phyloP scores from a whole-genome alignment of 73 alveolate species.

The Stentor coeruleus region DNA sequence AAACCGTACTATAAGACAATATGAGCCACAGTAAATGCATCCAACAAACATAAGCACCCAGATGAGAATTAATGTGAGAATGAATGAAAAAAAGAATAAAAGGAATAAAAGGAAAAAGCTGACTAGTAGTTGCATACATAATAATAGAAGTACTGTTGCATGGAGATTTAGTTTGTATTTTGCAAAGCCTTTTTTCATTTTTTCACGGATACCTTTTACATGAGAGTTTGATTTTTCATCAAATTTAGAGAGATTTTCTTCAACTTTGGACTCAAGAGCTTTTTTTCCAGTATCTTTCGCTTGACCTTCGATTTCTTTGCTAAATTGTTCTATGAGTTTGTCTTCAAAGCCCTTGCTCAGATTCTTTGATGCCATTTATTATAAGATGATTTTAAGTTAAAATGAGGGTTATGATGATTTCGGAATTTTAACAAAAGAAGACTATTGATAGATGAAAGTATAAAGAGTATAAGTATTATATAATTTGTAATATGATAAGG shows the following conservation, averaged over 20 bases:
- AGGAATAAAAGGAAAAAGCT: conserved; percentile 3
- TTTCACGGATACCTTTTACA: background rate
- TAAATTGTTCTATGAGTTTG: background rate
- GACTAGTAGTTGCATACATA: background rate
- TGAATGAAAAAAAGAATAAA: background rate
- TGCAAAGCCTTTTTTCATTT: background rate
- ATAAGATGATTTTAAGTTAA: too few relatives aligned
- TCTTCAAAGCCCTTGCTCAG: too few relatives aligned
- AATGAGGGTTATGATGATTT: too few relatives aligned
- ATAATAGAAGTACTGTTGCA: background rate
- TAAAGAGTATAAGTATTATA: too few relatives aligned
- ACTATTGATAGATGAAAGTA: too few relatives aligned
- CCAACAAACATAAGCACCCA: conserved; percentile 3
- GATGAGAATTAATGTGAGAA: background rate
- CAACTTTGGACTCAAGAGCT: background rate
- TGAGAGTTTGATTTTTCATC: background rate
- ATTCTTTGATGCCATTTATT: too few relatives aligned
- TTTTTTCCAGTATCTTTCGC: conserved; percentile 34
- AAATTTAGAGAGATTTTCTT: background rate
- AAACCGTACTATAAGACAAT: background rate
- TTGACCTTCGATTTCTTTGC: background rate
- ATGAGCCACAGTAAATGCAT: background rate
- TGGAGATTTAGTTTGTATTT: background rate
- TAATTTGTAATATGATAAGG: too few relatives aligned
- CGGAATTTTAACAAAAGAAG: too few relatives aligned